Conservation (phyloP, 208 protist genomes). For the Trypanosoma mega region DNA sequence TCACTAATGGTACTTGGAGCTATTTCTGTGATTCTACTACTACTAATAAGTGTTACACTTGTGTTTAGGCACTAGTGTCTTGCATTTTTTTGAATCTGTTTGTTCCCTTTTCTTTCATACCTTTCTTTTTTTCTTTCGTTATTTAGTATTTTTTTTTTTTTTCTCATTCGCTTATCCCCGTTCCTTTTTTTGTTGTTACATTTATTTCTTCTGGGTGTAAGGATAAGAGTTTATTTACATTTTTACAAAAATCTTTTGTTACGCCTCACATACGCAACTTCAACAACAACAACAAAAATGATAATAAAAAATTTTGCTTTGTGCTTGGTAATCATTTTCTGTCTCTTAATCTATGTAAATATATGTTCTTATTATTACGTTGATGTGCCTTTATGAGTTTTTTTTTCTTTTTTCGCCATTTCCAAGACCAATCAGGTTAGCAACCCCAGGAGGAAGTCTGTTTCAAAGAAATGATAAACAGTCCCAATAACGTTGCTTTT, state of each 20-base stretch:
- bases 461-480: no score
- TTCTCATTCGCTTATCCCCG: not conserved
- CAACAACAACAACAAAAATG: conserved; percentile 1
- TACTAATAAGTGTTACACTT: conserved; percentile 27
- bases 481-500: not conserved
- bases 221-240: conserved; percentile 8
- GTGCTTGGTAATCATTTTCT: no score
- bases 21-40: conserved; percentile 14
- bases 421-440: no score
- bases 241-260: conserved; percentile 2
- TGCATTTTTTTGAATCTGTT: conserved; percentile 2
- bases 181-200: conserved; percentile 9
- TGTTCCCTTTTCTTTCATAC: not conserved
- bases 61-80: conserved; percentile 5
- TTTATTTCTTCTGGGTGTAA: no score
- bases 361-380: no score
- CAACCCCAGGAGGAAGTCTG: no score
- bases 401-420: no score
- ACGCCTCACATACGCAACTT: not conserved
- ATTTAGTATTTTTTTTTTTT: not conserved
- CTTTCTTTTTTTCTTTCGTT: no score
- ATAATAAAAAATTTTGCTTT: not conserved
- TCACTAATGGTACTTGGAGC: conserved; percentile 15
- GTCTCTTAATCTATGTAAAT: no score
- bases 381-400: no score